Evolutionary conservation across 2,329 filamentous ascomycete species (phyloP).

Genomic region (Nectriaceae sp.): DNA sequence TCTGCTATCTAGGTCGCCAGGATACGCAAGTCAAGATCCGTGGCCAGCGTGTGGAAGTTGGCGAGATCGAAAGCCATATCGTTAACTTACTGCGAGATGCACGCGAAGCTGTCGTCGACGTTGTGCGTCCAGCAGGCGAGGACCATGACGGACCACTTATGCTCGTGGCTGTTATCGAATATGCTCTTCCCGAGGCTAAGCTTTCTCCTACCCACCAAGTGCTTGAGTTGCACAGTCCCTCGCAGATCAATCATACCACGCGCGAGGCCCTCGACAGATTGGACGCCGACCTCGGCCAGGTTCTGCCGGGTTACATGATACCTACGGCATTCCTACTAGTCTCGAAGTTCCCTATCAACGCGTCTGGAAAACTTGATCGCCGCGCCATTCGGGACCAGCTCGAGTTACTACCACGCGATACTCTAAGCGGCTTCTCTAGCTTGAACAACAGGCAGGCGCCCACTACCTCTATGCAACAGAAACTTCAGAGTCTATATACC

Average conservation of each 20-base stretch:
- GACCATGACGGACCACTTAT: background rate
- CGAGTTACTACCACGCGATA: background rate
- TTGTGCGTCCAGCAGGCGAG: background rate
- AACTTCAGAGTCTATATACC: slow-evolving; percentile 3
- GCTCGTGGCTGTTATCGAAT: background rate
- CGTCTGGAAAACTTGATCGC: background rate
- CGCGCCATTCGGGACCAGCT: background rate
- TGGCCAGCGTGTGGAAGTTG: slow-evolving; percentile 54
- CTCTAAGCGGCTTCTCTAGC: background rate
- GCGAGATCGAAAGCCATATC: slow-evolving; percentile 19
- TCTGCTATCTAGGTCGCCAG: slow-evolving; percentile 50
- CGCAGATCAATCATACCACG: background rate
- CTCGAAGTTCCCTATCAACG: background rate
- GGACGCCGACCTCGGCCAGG: background rate
- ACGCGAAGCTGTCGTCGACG: background rate
- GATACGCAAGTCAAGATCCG: slow-evolving; percentile 58
- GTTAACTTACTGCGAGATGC: background rate
- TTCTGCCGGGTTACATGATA: background rate
- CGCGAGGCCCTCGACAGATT: background rate
- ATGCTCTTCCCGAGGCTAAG: background rate
- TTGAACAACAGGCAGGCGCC: background rate
- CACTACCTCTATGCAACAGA: background rate
- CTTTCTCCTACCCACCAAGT: background rate
- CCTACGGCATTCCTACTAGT: background rate
- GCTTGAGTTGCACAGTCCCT: background rate